phyloP scores from a whole-genome alignment of 768 basidiomycete species.

The Podaxis sp. region DNA sequence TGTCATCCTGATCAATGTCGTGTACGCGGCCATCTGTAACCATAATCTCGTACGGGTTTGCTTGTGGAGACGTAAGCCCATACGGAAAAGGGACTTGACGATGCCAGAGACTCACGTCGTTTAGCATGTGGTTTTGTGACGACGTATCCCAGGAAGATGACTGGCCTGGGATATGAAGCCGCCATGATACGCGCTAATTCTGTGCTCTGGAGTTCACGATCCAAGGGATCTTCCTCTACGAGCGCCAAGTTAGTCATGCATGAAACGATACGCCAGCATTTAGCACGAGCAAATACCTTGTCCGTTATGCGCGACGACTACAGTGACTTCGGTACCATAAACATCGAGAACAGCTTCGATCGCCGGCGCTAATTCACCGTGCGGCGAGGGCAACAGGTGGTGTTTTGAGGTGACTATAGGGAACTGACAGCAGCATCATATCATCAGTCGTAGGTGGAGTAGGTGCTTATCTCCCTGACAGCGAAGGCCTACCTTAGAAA shows the following conservation, averaged over 20 bases:
- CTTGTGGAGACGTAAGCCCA: constrained; percentile 29
- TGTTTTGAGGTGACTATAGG: constrained; percentile 86
- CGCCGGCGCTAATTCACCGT: constrained; percentile 84
- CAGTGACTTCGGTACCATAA: constrained; percentile 73
- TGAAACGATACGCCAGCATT: background rate
- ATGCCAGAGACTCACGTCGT: constrained; percentile 47
- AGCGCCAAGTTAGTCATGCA: background rate
- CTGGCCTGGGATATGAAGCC: constrained; percentile 60
- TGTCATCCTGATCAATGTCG: constrained; percentile 75
- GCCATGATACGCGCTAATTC: constrained; percentile 82
- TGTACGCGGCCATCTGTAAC: constrained; percentile 76
- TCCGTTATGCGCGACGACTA: constrained; percentile 89
- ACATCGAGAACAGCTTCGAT: constrained; percentile 84
- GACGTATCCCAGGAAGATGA: constrained; percentile 81
- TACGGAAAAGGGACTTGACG: background rate
- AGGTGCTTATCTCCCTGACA: background rate
- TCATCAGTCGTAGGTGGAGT: background rate
- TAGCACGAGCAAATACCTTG: constrained; percentile 51
- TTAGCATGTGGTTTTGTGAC: constrained; percentile 65
- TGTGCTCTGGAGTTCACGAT: constrained; percentile 80
- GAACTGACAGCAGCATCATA: constrained; percentile 45
- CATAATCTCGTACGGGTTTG: constrained; percentile 74
- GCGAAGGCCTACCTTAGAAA: constrained; percentile 60
- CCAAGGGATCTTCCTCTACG: constrained; percentile 84
- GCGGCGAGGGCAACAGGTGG: constrained; percentile 83